Conservation (phyloP, 352 stramenopile genomes). For the Hyaloperonospora brassicae region DNA sequence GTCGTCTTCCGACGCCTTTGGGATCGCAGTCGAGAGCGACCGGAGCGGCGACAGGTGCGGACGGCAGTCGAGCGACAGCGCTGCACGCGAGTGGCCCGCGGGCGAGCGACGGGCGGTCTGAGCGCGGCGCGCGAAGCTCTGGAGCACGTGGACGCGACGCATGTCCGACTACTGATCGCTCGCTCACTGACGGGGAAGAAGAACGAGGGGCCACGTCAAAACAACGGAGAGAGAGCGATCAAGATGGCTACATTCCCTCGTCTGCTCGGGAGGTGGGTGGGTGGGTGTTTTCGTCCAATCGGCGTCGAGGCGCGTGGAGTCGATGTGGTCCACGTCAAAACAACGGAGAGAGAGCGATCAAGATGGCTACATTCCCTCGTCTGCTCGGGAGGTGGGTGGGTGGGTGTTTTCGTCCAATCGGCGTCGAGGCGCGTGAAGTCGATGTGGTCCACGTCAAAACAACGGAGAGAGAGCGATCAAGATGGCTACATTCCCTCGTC, state of each 20-base stretch:
- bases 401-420: conserved; percentile 17
- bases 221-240: too few relatives aligned
- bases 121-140: conserved; percentile 29
- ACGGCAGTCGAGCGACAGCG: conserved; percentile 10
- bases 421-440: too few relatives aligned
- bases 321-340: too few relatives aligned
- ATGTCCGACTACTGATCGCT: conserved; percentile 18
- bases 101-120: background rate
- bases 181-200: too few relatives aligned
- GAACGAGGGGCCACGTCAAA: too few relatives aligned
- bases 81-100: conserved; percentile 1
- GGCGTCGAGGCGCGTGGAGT: too few relatives aligned
- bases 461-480: too few relatives aligned
- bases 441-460: conserved; percentile 9
- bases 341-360: too few relatives aligned
- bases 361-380: background rate
- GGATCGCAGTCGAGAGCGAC: conserved; percentile 29
- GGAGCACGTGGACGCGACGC: conserved; percentile 41
- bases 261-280: too few relatives aligned
- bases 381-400: background rate
- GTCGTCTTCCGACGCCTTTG: conserved; percentile 27
- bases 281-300: too few relatives aligned
- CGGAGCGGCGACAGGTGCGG: conserved; percentile 5
- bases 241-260: too few relatives aligned
- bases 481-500: background rate